phyloP scores from a whole-genome alignment of 306 rosid genomes.

The Arachis stenosperma region DNA sequence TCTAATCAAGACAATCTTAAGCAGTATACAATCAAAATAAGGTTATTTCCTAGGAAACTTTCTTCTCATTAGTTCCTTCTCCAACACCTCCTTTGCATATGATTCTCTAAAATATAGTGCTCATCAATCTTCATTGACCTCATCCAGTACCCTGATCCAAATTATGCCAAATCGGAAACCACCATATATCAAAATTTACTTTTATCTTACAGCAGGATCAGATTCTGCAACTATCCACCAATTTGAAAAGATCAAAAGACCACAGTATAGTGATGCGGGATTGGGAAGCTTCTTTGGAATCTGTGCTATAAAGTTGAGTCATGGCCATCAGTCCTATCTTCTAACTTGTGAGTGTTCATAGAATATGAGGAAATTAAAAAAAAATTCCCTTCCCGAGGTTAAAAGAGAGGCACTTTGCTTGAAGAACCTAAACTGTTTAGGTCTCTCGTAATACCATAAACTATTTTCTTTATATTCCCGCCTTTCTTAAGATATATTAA shows the following conservation, averaged over 20 bases:
- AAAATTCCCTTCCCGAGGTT: conserved; percentile 3
- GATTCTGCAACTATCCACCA: conserved; percentile 66
- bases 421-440: conserved; percentile 17
- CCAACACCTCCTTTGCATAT: conserved; percentile 45
- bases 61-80: conserved; percentile 27
- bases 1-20: conserved; percentile 16
- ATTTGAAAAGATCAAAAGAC: conserved; percentile 36
- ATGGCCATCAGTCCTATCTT: conserved; percentile 34
- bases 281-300: conserved; percentile 68
- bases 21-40: conserved; percentile 21
- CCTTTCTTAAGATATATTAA: conserved; percentile 14
- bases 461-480: conserved; percentile 29
- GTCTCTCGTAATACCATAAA: conserved; percentile 22
- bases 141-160: conserved; percentile 37
- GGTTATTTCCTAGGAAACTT: conserved; percentile 15
- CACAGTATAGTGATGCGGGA: conserved; percentile 45
- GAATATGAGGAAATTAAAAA: conserved; percentile 9
- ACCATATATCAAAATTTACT: conserved; percentile 59
- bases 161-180: conserved; percentile 48
- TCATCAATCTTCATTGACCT: conserved; percentile 44
- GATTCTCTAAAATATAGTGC: conserved; percentile 42
- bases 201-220: conserved; percentile 68
- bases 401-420: conserved; percentile 33
- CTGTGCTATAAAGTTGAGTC: conserved; percentile 44
- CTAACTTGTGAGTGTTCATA: background rate